These are phyloP conservation scores for Tubosaeta sp. DNA, from an alignment of 768 basidiomycete genomes.

Conservation along the genomic window DNA sequence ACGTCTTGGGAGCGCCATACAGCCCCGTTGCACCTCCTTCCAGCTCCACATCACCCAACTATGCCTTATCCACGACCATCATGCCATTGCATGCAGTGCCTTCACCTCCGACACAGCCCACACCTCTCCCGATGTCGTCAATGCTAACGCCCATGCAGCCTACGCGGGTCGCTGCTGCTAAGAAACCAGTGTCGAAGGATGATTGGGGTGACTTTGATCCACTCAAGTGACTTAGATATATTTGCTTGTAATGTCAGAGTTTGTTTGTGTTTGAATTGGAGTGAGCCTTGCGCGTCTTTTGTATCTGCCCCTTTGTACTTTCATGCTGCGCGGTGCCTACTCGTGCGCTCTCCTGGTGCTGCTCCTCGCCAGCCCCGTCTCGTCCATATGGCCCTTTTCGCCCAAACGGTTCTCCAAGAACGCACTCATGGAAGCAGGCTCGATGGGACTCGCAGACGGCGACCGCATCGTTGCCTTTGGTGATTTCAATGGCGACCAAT, in stretches of 20 bases:
- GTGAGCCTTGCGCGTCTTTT: neutral
- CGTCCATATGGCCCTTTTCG: slow-evolving; percentile 75
- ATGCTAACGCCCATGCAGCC: slow-evolving; percentile 59
- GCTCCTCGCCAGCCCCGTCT: slow-evolving; percentile 19
- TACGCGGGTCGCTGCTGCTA: slow-evolving; percentile 35
- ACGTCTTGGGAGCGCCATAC: slow-evolving; percentile 22
- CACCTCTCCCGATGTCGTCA: slow-evolving; percentile 40
- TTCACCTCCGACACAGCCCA: slow-evolving; percentile 29
- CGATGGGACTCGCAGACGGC: slow-evolving; percentile 69
- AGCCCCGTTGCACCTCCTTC: slow-evolving; percentile 9
- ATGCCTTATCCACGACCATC: slow-evolving; percentile 15
- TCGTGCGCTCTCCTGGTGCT: slow-evolving; percentile 12
- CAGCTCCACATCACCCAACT: slow-evolving; percentile 12
- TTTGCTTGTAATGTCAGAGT: slow-evolving; percentile 1
- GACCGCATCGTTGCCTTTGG: slow-evolving; percentile 84
- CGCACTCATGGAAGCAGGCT: slow-evolving; percentile 72
- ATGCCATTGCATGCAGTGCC: slow-evolving; percentile 23
- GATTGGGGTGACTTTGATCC: slow-evolving; percentile 87
- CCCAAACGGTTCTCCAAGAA: slow-evolving; percentile 84
- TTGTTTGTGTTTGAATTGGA: slow-evolving; percentile 25
- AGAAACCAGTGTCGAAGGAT: slow-evolving; percentile 54
- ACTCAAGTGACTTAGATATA: slow-evolving; percentile 21
- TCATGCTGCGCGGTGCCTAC: slow-evolving; percentile 9
- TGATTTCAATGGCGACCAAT: slow-evolving; percentile 95
- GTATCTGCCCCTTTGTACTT: too few relatives aligned